phyloP scores from a whole-genome alignment of 257 asterid species.

The Nemophila menziesii region DNA sequence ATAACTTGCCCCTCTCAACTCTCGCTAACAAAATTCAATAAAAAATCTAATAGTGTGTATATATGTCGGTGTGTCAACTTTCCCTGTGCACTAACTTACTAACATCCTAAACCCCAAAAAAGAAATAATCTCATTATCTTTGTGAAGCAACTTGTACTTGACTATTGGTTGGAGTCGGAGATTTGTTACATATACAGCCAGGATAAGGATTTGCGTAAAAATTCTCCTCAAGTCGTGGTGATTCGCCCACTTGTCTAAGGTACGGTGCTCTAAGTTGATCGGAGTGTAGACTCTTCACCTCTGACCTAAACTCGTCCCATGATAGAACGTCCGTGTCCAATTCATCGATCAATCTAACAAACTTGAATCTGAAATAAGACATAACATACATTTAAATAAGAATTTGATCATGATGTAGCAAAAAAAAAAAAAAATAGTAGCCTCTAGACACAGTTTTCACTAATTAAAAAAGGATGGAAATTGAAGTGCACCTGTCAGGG shows the following conservation, averaged over 20 bases:
- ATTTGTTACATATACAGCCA: conserved; percentile 40
- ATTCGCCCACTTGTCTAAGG: conserved; percentile 25
- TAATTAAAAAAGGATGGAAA: background rate
- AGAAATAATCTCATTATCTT: no score
- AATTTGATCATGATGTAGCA: conserved; percentile 1
- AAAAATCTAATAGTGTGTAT: no score
- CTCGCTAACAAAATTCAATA: no score
- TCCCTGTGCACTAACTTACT: no score
- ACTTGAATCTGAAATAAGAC: conserved; percentile 26
- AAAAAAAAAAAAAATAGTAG: background rate
- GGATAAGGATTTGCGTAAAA: conserved; percentile 65
- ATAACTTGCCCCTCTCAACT: no score
- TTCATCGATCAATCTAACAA: conserved; percentile 37
- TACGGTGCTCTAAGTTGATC: conserved; percentile 46
- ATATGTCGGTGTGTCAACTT: no score
- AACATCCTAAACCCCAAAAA: no score
- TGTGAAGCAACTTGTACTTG: conserved; percentile 9
- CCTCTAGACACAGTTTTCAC: background rate
- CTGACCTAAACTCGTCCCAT: conserved; percentile 28
- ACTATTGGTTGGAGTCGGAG: conserved; percentile 11
- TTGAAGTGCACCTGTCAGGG: conserved; percentile 39
- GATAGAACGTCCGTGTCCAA: conserved; percentile 34
- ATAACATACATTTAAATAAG: background rate
- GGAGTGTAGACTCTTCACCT: conserved; percentile 37
- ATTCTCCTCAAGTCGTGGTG: conserved; percentile 45